Percentiles rank a stretch among this genome's conserved stretches.
These are phyloP conservation scores for Ceratocystis destructans DNA, from an alignment of 2,329 filamentous ascomycete genomes.

Conservation along the genomic window DNA sequence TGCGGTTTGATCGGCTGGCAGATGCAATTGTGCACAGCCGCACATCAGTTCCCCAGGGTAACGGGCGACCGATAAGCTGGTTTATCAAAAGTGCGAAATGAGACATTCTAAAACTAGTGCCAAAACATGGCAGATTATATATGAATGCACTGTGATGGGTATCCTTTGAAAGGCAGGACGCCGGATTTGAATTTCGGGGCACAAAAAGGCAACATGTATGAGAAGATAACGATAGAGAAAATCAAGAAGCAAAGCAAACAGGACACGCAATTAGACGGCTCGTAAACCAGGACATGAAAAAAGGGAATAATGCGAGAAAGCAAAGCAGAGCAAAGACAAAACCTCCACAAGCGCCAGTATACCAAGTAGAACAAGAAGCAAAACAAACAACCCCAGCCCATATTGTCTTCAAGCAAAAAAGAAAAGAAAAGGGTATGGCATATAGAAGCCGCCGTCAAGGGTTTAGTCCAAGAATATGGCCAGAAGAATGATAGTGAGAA, in stretches of 20 bases:
- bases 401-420: too few relatives aligned
- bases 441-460: not conserved
- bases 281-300: constrained; percentile 12
- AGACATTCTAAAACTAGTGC: not conserved
- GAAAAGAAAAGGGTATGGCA: too few relatives aligned
- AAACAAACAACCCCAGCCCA: not conserved
- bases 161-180: not conserved
- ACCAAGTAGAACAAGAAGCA: constrained; percentile 23
- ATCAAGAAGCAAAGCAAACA: constrained; percentile 17
- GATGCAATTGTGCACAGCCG: constrained; percentile 6
- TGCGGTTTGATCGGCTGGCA: constrained; percentile 4
- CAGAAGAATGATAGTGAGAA: constrained; percentile 77
- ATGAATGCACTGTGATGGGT: not conserved
- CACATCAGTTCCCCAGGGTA: not conserved
- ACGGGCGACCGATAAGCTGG: constrained; percentile 16
- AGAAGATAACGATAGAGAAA: constrained; percentile 20
- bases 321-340: constrained; percentile 16
- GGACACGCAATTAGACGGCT: constrained; percentile 16
- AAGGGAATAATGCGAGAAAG: constrained; percentile 20
- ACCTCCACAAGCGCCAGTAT: constrained; percentile 22
- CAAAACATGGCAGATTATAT: not conserved
- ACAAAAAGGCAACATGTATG: not conserved
- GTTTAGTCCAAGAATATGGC: constrained; percentile 64
- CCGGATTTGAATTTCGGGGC: constrained; percentile 9
- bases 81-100: constrained; percentile 12